Conservation (phyloP, 106 monocot species). For the Agapanthus africanus region DNA sequence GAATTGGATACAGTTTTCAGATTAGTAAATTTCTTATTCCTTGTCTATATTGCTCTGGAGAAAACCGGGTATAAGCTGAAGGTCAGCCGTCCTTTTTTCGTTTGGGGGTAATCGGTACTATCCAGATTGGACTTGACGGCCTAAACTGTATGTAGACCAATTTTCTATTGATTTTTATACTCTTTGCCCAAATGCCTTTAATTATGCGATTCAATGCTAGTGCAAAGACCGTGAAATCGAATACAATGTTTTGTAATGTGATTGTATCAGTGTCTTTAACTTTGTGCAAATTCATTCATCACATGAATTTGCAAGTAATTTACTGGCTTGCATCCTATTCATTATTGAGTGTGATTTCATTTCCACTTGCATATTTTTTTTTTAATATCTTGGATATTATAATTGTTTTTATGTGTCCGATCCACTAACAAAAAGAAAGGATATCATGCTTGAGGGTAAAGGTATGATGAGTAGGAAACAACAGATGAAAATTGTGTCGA, state of each 20-base stretch:
- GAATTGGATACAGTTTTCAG: background rate
- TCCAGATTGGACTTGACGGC: no score
- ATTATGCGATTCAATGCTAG: no score
- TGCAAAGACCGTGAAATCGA: no score
- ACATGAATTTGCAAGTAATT: background rate
- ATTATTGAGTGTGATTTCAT: background rate
- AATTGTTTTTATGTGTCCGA: background rate
- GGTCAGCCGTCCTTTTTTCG: no score
- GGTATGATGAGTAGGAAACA: slow-evolving; percentile 34
- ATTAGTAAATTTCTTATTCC: background rate
- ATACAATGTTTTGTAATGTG: no score
- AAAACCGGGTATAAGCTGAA: no score
- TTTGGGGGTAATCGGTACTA: no score
- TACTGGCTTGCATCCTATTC: background rate
- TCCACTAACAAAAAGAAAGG: slow-evolving; percentile 13
- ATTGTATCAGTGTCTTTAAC: background rate
- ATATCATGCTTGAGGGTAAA: slow-evolving; percentile 44
- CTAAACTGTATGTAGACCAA: no score
- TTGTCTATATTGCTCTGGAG: background rate
- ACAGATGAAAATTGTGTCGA: slow-evolving; percentile 5
- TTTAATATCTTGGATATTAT: background rate
- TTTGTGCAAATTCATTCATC: background rate
- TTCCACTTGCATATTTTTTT: no score
- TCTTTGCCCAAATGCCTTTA: background rate
- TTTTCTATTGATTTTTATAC: background rate